phyloP scores from a whole-genome alignment of 306 rosid genomes.

The Hylodesmum podocarpum region DNA sequence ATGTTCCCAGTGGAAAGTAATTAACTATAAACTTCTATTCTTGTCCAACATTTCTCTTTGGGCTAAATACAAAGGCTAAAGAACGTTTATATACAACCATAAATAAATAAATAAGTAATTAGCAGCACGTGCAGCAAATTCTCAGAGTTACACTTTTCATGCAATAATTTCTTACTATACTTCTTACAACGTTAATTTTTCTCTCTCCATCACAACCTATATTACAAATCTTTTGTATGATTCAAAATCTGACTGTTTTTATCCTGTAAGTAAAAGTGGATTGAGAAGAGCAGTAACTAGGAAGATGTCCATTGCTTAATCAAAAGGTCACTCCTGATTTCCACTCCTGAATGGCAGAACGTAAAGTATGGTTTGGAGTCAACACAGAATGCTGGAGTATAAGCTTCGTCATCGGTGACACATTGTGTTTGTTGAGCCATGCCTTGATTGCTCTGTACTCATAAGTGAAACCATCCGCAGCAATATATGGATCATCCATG shows the following conservation, averaged over 20 bases:
- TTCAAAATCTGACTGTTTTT: slow-evolving; percentile 15
- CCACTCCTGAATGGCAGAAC: slow-evolving; percentile 89
- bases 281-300: not conserved
- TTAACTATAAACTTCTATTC: slow-evolving; percentile 4
- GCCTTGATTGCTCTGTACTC: slow-evolving; percentile 88
- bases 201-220: not conserved
- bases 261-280: not conserved
- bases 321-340: slow-evolving; percentile 44
- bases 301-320: slow-evolving; percentile 12
- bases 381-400: slow-evolving; percentile 56
- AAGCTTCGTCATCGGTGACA: slow-evolving; percentile 76
- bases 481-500: slow-evolving; percentile 84
- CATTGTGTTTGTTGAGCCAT: slow-evolving; percentile 73
- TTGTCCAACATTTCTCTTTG: not conserved
- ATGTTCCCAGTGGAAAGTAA: not conserved
- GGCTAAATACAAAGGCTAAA: not conserved
- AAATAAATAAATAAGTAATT: not conserved
- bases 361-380: slow-evolving; percentile 76
- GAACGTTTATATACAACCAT: slow-evolving; percentile 4
- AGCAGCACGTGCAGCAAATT: not conserved
- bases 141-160: not conserved
- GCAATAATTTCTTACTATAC: not conserved
- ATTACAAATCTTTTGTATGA: slow-evolving; percentile 23
- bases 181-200: not conserved
- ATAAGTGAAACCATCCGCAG: slow-evolving; percentile 87